phyloP scores from a whole-genome alignment of 2,329 filamentous ascomycete genomes.

The Pseudogymnoascus sp. region DNA sequence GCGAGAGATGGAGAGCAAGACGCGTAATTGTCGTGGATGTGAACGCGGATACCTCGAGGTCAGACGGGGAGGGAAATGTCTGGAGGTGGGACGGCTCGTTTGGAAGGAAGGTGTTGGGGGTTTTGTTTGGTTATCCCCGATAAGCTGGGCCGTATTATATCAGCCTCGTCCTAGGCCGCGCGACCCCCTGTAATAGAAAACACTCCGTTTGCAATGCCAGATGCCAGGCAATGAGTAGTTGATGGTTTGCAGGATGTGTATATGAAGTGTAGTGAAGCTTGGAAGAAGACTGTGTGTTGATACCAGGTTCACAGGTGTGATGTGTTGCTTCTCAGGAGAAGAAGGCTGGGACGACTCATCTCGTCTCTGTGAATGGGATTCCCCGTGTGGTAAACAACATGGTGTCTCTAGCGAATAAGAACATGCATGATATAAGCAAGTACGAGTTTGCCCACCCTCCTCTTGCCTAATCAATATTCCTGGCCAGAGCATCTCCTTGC shows the following conservation, averaged over 20 bases:
- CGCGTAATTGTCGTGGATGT: constrained; percentile 5
- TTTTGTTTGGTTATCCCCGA: constrained; percentile 8
- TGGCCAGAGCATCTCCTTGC: neutral
- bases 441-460: neutral
- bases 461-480: neutral
- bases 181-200: neutral
- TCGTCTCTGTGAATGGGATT: neutral
- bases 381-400: constrained; percentile 5
- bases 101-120: constrained; percentile 4
- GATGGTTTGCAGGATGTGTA: neutral
- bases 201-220: neutral
- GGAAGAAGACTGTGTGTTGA: neutral
- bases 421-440: constrained; percentile 7
- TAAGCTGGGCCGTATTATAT: constrained; percentile 8
- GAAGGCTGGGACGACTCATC: neutral
- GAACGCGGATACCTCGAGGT: neutral
- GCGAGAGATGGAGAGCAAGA: neutral
- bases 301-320: neutral
- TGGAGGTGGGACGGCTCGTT: neutral
- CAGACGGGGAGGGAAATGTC: neutral
- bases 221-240: neutral
- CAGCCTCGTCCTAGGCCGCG: constrained; percentile 1
- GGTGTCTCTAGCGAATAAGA: neutral
- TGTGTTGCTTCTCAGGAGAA: neutral
- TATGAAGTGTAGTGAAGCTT: neutral